Evolutionary conservation across 2,329 filamentous ascomycete species (phyloP), one percentile per base, ranked within the genome.

Genomic region (Emergomyces africanus): DNA sequence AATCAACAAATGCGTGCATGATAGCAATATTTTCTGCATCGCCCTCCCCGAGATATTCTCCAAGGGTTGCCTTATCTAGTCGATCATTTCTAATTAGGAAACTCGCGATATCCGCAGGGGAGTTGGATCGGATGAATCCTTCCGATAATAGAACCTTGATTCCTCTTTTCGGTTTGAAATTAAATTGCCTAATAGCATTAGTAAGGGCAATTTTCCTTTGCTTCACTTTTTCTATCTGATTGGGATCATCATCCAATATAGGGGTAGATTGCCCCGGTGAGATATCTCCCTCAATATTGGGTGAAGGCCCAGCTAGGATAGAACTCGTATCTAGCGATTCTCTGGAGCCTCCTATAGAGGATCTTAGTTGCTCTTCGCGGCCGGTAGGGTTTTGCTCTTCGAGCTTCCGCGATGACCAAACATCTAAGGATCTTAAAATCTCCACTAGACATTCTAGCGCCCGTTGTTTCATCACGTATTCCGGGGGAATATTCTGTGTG

Each of bases 1-100:
- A 77, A 66, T 99, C 92, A 14, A 99, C 92, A 72, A 99, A 99
- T 4, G 90, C 89, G 72, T 99, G 94, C 94, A 99, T 99, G 65
- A 90, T 95, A 62, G 92, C 90, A 66, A 99, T 91, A 68, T 97
- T 95, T 68, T 91, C 86, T 1, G 90, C 80, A 12, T 99, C 92
- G 39, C 90, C 94, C 72, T 99, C 94, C 48, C 94, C 94, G 6
- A 99, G 81, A 66, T 88, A 99, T 71, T 99, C 94, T 66, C 94
- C 94, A 51, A 99, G 86, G 69, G 91, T 87, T 4, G 88, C 84
- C 75, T 99, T 99, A 75, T 96, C 89, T 2, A 99, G 78, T 35
- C 85, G 84, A 15, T 96, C 90, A 66, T 94, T 92, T 37, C 79
- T 81, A 9, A 92, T 71, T 23, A 99, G 76, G 70, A 99, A 99